phyloP scores from a whole-genome alignment of 805 yeast species.

The Vanderwaltozyma polyspora region DNA sequence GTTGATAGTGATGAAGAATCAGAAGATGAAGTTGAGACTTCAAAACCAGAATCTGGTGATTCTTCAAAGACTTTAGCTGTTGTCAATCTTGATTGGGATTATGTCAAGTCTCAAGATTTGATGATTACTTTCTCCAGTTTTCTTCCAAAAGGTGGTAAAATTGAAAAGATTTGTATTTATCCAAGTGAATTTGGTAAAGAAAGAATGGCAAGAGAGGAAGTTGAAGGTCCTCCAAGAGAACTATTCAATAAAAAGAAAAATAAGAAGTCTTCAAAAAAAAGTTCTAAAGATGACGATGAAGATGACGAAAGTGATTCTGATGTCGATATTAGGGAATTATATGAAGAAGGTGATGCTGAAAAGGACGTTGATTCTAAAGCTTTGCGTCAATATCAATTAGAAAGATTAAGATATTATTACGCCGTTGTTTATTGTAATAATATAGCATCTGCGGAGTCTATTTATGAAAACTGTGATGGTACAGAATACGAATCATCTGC shows the following conservation, averaged over 20 bases:
- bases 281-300: slow-evolving; percentile 25
- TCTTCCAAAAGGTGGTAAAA: slow-evolving; percentile 63
- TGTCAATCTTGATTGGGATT: slow-evolving; percentile 96
- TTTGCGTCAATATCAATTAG: slow-evolving; percentile 82
- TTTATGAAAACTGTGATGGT: slow-evolving; percentile 85
- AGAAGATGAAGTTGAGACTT: slow-evolving; percentile 44
- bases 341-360: slow-evolving; percentile 72
- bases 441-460: slow-evolving; percentile 54
- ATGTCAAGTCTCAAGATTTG: slow-evolving; percentile 74
- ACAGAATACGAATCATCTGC: slow-evolving; percentile 94
- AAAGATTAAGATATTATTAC: slow-evolving; percentile 83
- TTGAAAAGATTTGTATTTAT: slow-evolving; percentile 57
- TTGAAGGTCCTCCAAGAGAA: slow-evolving; percentile 87
- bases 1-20: slow-evolving; percentile 39
- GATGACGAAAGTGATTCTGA: slow-evolving; percentile 41
- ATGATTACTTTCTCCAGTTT: slow-evolving; percentile 83
- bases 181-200: slow-evolving; percentile 92
- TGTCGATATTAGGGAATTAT: slow-evolving; percentile 55
- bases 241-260: slow-evolving; percentile 45
- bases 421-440: slow-evolving; percentile 82
- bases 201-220: slow-evolving; percentile 78
- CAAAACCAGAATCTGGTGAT: slow-evolving; percentile 74
- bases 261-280: slow-evolving; percentile 25
- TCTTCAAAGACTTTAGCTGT: slow-evolving; percentile 77
- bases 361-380: slow-evolving; percentile 76